Evolutionary conservation across 1,139 yeast species (phyloP).

Genomic region (Hyphopichia fennica): DNA sequence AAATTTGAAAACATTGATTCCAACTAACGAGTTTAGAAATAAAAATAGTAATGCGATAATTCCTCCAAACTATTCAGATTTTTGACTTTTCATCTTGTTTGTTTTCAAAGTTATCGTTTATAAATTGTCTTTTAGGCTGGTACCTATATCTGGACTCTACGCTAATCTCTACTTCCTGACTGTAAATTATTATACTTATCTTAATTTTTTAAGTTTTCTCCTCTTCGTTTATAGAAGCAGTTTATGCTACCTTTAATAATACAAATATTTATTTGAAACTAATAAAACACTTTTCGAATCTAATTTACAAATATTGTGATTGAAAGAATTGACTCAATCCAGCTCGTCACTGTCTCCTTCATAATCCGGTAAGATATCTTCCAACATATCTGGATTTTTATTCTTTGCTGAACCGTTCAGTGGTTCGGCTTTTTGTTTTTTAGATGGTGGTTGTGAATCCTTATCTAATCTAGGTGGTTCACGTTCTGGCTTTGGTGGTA

Average conservation of each 20-base stretch:
- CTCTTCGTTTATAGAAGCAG: background rate
- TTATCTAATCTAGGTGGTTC: constrained; percentile 5
- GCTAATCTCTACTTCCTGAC: no score
- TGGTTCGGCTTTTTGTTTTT: constrained; percentile 6
- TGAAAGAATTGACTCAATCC: background rate
- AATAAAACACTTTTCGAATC: background rate
- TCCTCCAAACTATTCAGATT: constrained; percentile 7
- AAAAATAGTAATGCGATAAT: background rate
- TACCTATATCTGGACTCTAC: no score
- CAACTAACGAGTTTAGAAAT: background rate
- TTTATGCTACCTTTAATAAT: background rate
- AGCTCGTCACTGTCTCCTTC: constrained; percentile 36
- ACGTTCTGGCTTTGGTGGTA: constrained; percentile 1
- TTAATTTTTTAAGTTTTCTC: background rate
- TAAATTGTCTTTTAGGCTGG: no score
- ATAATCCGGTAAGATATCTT: constrained; percentile 38
- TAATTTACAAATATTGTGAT: background rate
- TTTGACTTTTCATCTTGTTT: background rate
- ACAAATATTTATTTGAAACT: background rate
- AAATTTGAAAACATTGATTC: background rate
- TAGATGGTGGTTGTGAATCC: constrained; percentile 10
- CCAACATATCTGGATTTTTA: constrained; percentile 17
- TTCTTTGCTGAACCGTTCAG: background rate
- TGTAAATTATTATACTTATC: background rate
- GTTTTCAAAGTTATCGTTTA: no score